Base-by-base conservation (phyloP, 2,329 filamentous ascomycete species). In the Elsinoe necatrix region DNA sequence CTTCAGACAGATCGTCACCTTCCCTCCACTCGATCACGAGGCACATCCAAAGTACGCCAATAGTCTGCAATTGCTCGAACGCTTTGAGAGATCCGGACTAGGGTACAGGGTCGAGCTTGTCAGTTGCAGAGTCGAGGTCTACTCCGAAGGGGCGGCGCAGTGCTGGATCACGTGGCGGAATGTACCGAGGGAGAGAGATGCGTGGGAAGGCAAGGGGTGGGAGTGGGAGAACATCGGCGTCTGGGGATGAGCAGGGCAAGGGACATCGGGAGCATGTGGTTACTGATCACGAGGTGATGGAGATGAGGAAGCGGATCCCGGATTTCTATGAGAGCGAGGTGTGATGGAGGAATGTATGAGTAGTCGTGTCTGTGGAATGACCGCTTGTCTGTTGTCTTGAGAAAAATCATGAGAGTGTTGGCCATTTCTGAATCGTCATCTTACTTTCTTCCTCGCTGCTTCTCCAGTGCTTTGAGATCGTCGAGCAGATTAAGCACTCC, bases 401-500 rank as follows among this genome's bases (percentile, higher is more conserved):
- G 27, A 4, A 29, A 9, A 4, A 29, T 4, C 27, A 29, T 29
- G 9, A 29, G 27, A 29, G 27, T 29, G 27, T 4, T 29, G 27
- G 27, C 27, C 27, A 29, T 29, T 9, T 29, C 27, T 4, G 4
- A 29, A 29, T 29, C 27, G 27, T 29, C 27, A 9, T 14, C 34
- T n/a, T 29, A 50, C 43, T 48, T 56, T 23, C 20, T 48, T 35
- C 41, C 41, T 31, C 23, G 34, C 47, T 57, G 31, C 37, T 51
- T 57, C 45, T 51, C 47, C 37, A 41, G 31, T n/a, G 55, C 43
- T 25, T 41, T 50, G 2, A 50, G 45, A 31, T 57, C 55, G 47
- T 61, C 68, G 39, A 68, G 61, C 43, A 70, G 54, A 29, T 63
- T 67, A 34, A 70, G 48, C 35, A 68, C 66, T n/a, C 62, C 66